These are phyloP conservation scores for Kodamaea leandrae DNA, from an alignment of 805 yeast genomes.

Conservation along the genomic window DNA sequence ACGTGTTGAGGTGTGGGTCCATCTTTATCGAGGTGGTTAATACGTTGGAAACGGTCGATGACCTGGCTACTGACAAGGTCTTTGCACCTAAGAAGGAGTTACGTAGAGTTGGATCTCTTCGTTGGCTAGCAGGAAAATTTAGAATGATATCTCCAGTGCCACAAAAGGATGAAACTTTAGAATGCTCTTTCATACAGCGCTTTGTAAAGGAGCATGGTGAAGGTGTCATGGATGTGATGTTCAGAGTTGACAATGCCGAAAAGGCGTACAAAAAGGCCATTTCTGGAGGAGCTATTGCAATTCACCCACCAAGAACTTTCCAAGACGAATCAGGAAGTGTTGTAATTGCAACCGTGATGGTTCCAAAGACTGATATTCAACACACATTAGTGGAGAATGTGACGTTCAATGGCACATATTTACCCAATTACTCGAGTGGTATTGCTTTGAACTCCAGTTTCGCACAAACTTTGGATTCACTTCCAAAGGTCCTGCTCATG, in stretches of 20 bases:
- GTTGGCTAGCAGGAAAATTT: no score
- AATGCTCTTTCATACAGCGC: slow-evolving; percentile 19
- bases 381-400: slow-evolving; percentile 64
- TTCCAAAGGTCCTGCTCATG: slow-evolving; percentile 28
- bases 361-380: slow-evolving; percentile 55
- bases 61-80: no score
- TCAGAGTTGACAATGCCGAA: slow-evolving; percentile 54
- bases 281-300: slow-evolving; percentile 48
- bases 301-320: slow-evolving; percentile 24
- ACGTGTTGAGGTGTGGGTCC: slow-evolving; percentile 59
- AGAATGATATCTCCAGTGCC: no score
- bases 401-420: slow-evolving; percentile 40
- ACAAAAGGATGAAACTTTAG: slow-evolving; percentile 19
- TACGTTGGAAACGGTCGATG: slow-evolving; percentile 32
- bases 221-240: slow-evolving; percentile 75
- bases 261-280: slow-evolving; percentile 46
- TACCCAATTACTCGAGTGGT: slow-evolving; percentile 47
- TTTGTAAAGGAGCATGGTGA: slow-evolving; percentile 59
- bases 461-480: background rate
- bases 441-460: slow-evolving; percentile 10
- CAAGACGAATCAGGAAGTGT: slow-evolving; percentile 52
- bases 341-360: slow-evolving; percentile 44
- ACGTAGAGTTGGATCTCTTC: no score
- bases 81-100: no score
- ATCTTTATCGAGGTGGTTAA: slow-evolving; percentile 50